Base-by-base conservation (phyloP, 2,329 filamentous ascomycete genomes). In the Blastomyces emzantsi region DNA sequence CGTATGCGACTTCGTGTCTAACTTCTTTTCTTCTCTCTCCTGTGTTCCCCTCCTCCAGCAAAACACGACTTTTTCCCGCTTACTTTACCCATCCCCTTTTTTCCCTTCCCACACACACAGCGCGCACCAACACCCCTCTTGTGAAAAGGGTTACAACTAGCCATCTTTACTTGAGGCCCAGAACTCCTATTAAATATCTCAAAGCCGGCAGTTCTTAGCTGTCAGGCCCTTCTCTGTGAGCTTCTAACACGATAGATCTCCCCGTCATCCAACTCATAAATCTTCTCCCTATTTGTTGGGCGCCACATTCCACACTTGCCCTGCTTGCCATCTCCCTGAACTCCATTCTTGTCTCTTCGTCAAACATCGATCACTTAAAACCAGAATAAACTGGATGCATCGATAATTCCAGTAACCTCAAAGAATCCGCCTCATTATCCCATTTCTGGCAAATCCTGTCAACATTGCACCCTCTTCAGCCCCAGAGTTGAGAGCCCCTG, bases 301-400 rank as follows among this genome's bases (percentile, higher is more conserved):
- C 55, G 55, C n/a, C n/a, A 39, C 33, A 22, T 36, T 36, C 33
- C 55, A 25, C n/a, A 17, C 25, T 33, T 11, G 13, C 25, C 15
- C 67, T 68, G 67, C 67, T 63, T 62, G 68, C 64, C 63, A 57
- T 69, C 66, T 65, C 64, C 66, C 67, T 68, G 71, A 71, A 70
- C 70, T 36, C 67, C 67, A 28, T 51, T 69, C 41, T 39, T 43
- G 45, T 71, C 69, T 70, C 70, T 70, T 70, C 19, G 22, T 57
- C 33, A 57, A 25, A 57, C 33, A 57, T 43, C 55, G 9, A 39
- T 17, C 55, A 33, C 19, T 30, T 19, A 70, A 68, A 70, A 68
- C 68, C 71, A 41, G 55, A 22, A 41, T 25, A 57, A 22, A 57
- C 33, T 57, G 33, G 30, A 39, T 57, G 33, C 36, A 39, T 22